Conservation (phyloP, 106 monocot genomes). For the Iris macrosiphon region DNA sequence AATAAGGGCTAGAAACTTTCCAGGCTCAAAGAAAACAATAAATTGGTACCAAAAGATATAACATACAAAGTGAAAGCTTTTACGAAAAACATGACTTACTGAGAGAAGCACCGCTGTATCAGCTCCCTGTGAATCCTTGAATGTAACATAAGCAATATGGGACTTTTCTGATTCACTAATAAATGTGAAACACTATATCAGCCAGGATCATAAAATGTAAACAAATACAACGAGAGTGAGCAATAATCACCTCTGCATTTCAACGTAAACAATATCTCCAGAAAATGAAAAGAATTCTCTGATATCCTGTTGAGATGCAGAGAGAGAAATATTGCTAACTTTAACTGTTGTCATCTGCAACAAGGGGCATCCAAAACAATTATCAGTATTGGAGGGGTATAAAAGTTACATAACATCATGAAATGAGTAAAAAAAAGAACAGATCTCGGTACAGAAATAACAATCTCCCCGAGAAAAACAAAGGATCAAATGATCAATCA, state of each 20-base stretch:
- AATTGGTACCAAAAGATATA: neutral
- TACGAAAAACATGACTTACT: conserved; percentile 44
- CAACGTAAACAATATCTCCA: conserved; percentile 74
- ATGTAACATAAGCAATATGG: conserved; percentile 83
- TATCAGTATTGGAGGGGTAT: neutral
- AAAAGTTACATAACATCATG: neutral
- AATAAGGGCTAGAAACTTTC: no score
- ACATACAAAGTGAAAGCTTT: neutral
- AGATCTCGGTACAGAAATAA: neutral
- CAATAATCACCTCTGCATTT: conserved; percentile 66
- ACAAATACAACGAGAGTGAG: neutral
- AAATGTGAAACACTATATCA: neutral
- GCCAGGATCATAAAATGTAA: neutral
- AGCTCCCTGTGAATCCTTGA: conserved; percentile 86
- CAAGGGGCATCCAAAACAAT: neutral
- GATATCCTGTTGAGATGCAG: conserved; percentile 61
- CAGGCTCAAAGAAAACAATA: neutral
- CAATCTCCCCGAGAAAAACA: neutral
- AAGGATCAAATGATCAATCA: neutral
- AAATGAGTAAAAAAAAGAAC: neutral
- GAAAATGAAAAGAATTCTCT: conserved; percentile 96
- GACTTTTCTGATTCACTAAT: conserved; percentile 76
- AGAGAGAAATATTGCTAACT: conserved; percentile 77
- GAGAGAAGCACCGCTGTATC: conserved; percentile 86
- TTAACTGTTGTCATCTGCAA: conserved; percentile 73